Conservation (phyloP, 2,329 filamentous ascomycete species). For the Claviceps pazoutovae region DNA sequence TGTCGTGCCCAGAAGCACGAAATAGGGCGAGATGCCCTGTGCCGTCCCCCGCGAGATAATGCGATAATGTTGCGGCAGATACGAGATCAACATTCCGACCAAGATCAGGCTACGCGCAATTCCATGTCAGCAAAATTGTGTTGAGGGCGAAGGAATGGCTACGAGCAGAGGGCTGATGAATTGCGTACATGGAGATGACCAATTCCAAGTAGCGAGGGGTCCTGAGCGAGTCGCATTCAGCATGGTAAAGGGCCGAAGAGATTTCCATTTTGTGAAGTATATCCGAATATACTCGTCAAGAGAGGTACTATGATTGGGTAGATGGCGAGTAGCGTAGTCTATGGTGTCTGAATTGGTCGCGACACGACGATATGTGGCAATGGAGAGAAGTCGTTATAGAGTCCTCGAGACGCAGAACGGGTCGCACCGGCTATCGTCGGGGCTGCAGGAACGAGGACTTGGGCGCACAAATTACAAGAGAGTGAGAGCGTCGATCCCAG, state of each 20-base stretch:
- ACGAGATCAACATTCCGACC: constrained; percentile 78
- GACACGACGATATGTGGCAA: neutral
- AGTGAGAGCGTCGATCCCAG: neutral
- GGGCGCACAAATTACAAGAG: neutral
- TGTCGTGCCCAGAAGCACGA: constrained; percentile 84
- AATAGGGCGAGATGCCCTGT: constrained; percentile 90
- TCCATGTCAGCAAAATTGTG: neutral
- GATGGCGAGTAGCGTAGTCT: neutral
- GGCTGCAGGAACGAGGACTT: neutral
- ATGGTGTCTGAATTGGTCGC: neutral
- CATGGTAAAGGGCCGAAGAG: neutral
- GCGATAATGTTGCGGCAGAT: constrained; percentile 85
- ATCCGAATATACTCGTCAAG: neutral
- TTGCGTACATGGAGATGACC: constrained; percentile 37
- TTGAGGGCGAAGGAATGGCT: neutral
- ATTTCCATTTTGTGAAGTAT: neutral
- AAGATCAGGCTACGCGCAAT: constrained; percentile 49
- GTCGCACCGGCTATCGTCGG: neutral
- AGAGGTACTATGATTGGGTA: neutral
- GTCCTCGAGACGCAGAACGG: neutral
- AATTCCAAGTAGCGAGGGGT: constrained; percentile 40
- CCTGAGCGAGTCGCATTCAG: constrained; percentile 35
- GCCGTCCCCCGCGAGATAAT: constrained; percentile 78
- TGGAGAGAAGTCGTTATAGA: neutral
- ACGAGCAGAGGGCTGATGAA: neutral